phyloP scores from a whole-genome alignment of 805 yeast species.

The Torulaspora gathmanii region DNA sequence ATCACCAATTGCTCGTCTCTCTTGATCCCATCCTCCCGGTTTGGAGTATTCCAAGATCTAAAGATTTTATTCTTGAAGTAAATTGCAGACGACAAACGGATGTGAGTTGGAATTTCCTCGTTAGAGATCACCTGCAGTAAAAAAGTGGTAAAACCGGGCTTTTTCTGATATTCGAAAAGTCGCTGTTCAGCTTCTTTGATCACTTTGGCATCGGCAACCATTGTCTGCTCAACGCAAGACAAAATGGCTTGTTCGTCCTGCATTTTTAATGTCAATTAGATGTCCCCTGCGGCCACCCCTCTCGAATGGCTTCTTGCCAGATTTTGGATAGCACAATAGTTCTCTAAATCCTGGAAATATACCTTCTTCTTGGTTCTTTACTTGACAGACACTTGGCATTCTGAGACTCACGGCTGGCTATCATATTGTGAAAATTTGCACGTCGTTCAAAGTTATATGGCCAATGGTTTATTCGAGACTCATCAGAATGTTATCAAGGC shows the following conservation, averaged over 20 bases:
- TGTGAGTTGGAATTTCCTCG: slow-evolving; percentile 38
- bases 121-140: slow-evolving; percentile 49
- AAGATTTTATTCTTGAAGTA: slow-evolving; percentile 62
- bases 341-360: background rate
- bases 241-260: slow-evolving; percentile 48
- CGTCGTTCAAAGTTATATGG: slow-evolving; percentile 1
- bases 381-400: background rate
- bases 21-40: slow-evolving; percentile 32
- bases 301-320: background rate
- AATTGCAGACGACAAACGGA: slow-evolving; percentile 59
- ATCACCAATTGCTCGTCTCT: slow-evolving; percentile 51
- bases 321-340: background rate
- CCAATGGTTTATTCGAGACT: no score
- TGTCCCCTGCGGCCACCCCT: background rate
- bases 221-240: slow-evolving; percentile 48
- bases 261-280: slow-evolving; percentile 14
- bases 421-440: slow-evolving; percentile 3
- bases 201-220: slow-evolving; percentile 46
- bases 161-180: slow-evolving; percentile 47
- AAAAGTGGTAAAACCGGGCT: slow-evolving; percentile 54
- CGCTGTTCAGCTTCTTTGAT: slow-evolving; percentile 53
- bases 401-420: background rate
- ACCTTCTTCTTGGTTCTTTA: background rate
- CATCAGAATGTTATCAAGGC: no score
- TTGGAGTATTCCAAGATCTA: slow-evolving; percentile 45